Base-by-base conservation (phyloP, 176 grass and related monocot species). In the Tillandsia fasciculata region DNA sequence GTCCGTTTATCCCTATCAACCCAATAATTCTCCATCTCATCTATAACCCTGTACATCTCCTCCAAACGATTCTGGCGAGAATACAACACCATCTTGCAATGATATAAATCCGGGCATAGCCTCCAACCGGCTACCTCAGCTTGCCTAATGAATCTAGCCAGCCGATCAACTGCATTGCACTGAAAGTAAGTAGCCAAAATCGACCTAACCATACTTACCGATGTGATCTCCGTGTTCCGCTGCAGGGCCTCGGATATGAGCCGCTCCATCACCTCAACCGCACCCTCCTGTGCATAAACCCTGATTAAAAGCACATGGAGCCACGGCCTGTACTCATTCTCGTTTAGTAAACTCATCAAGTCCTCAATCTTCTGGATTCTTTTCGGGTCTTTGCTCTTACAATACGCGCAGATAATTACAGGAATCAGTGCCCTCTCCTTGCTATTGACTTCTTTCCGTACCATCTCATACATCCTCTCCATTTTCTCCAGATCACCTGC, bases 81-180 rank as follows among this genome's bases (percentile, higher is more conserved):
- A 57, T 76, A 80, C 66, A 85, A 70, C 64, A 85, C 42, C 83
- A 85, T 80, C 72, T 85, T 85, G 72, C 77, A 80, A 51, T 78
- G 67, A 66, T 85, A 85, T 64, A 85, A 53, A 72, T 74, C 73
- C 56, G 53, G 73, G 47, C 59, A 85, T 26, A 85, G 51, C 12
- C 50, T 54, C 83, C 83, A 85, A 14, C 83, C 83, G 26, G 83
- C 83, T 63, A 42, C 13, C 72, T 85, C 83, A 42, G 77, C 83
- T 33, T 85, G 50, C 51, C 63, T 80, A 49, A 85, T 64, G 72
- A 80, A 85, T 22, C 8, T 28, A 72, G 64, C 72, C 50, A 85
- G 77, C 22, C 72, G 71, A 20, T 85, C 77, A 18, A 85, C 77
- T 52, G 78, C 77, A 72, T 70, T 57, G 18, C 4, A 63, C 47